Base-by-base conservation (phyloP, 345 rosid genomes). In the Eucalyptus marginata region DNA sequence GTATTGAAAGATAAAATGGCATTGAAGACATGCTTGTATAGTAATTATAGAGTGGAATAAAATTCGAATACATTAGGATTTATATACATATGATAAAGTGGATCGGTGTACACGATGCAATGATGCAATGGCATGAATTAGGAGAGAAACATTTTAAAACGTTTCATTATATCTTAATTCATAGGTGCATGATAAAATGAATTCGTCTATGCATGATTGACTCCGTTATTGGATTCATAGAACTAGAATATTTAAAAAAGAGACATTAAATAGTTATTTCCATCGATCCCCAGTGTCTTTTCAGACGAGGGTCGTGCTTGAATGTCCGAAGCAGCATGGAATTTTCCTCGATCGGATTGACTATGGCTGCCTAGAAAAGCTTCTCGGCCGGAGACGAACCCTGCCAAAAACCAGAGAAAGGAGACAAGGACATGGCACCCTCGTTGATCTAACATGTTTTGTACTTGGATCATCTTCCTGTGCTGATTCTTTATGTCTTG, bases 81-180 rank as follows among this genome's bases (percentile, higher is more conserved):
- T 3, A 52, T 52, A 18, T 52, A 7, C 27, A 22, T 56, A 56
- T 0, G 5, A 56, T 56, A 56, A 54, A 54, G 5, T 22, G 11
- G 62, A 56, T 49, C 13, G 13, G 4, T 49, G 13, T 49, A 49
- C 62, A 56, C 1, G 1, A 22, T 8, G 5, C 62, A 20, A 62
- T 13, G 4, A 29, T 4, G 18, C 36, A 7, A 62, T 6, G 31
- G 71, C 5, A 6, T 29, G 0, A 13, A 29, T 62, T 62, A 7
- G 16, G 20, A 29, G 33, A 13, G 18, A 29, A 13, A 29, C 0
- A 62, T 62, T 62, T 62, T 62, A 62, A 64, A 29, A 64, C 5
- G 36, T 64, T 15, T n/a, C 17, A 14, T 8, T n/a, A 3, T 64
- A 64, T 64, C 18, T n/a, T 64, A 2, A 64, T n/a, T 1, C 36